These are phyloP conservation scores for Aureobasidium musti DNA, from an alignment of 2,329 filamentous ascomycete species.

Conservation along the genomic window DNA sequence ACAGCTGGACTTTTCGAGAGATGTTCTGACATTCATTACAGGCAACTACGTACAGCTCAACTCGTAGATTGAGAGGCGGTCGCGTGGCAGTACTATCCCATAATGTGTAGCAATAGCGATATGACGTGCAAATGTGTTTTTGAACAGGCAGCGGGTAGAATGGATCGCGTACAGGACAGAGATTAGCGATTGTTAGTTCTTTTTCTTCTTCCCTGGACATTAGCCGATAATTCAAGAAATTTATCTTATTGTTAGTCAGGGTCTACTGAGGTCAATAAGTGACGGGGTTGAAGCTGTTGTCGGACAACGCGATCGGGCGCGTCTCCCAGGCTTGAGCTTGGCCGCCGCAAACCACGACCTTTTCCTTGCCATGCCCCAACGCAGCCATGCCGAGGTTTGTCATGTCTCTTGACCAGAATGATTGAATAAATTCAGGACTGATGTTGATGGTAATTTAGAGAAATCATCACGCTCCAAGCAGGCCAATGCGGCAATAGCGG, in stretches of 20 bases:
- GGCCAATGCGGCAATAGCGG: slow-evolving; percentile 99
- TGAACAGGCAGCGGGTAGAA: not conserved
- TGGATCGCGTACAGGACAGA: not conserved
- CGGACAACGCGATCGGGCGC: slow-evolving; percentile 15
- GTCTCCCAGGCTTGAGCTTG: slow-evolving; percentile 21
- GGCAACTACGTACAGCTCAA: slow-evolving; percentile 26
- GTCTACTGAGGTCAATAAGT: not conserved
- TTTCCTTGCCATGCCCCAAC: slow-evolving; percentile 12
- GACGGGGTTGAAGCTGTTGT: not conserved
- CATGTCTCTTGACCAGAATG: not conserved
- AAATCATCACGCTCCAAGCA: slow-evolving; percentile 99
- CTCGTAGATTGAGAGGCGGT: slow-evolving; percentile 5
- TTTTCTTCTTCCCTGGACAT: not conserved
- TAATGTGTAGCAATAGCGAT: slow-evolving; percentile 18
- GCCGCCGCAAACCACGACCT: not conserved
- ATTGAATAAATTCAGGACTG: not conserved
- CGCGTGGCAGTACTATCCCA: not conserved
- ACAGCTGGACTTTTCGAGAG: not conserved
- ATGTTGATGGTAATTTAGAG: slow-evolving; percentile 56
- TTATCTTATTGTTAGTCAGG: not conserved
- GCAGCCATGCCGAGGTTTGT: slow-evolving; percentile 27
- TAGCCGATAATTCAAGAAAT: not conserved
- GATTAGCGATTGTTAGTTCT: not conserved
- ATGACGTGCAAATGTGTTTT: slow-evolving; percentile 12
- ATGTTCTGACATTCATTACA: not conserved